phyloP scores from a whole-genome alignment of 148 eudicot genomes.

The Polygonum maritimum region DNA sequence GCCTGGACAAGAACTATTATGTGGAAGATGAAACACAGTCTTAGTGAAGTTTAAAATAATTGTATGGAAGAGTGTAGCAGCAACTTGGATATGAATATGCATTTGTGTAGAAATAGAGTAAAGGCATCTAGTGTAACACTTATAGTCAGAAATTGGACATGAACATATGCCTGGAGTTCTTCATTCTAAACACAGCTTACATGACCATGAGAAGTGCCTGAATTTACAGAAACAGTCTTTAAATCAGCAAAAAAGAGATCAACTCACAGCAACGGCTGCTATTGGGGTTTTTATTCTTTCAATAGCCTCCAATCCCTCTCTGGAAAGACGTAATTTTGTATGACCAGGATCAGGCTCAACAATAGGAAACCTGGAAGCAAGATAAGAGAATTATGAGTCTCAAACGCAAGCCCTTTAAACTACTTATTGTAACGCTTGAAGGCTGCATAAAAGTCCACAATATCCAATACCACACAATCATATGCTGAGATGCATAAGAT shows the following conservation, averaged over 20 bases:
- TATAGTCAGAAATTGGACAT: background rate
- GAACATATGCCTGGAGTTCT: background rate
- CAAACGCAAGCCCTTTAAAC: background rate
- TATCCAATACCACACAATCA: background rate
- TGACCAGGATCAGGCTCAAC: slow-evolving; percentile 97
- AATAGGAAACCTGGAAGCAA: slow-evolving; percentile 67
- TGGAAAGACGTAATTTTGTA: slow-evolving; percentile 81
- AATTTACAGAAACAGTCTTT: background rate
- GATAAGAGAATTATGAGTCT: background rate
- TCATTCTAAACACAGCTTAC: background rate
- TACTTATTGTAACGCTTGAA: background rate
- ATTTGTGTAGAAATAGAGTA: background rate
- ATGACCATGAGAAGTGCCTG: background rate
- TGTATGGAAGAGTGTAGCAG: background rate
- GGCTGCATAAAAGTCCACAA: background rate
- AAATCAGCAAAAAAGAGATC: background rate
- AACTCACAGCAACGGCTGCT: slow-evolving; percentile 93
- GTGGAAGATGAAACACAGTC: background rate
- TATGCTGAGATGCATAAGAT: background rate
- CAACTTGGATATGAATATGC: background rate
- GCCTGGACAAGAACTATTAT: background rate
- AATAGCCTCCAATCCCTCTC: slow-evolving; percentile 89
- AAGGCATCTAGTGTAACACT: background rate
- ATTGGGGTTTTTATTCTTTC: slow-evolving; percentile 66
- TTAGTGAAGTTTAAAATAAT: background rate